Evolutionary conservation across 177 flowering plant genomes (phyloP).

Genomic region (Telopea speciosissima): DNA sequence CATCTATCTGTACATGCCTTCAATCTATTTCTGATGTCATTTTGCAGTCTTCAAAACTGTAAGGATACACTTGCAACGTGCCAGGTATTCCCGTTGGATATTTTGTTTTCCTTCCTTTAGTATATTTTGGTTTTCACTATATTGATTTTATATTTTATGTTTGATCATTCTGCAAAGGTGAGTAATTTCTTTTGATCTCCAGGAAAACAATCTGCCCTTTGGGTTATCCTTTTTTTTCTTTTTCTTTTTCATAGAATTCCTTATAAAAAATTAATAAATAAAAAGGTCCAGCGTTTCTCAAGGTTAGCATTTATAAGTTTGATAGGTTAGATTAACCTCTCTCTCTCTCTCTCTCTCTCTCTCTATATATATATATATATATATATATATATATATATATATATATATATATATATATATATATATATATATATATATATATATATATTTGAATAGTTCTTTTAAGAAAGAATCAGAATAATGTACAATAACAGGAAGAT

Average conservation of each 20-base stretch:
- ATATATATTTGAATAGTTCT: no score
- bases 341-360: no score
- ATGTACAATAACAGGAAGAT: no score
- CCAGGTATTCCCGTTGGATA: constrained; percentile 38
- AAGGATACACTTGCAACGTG: constrained; percentile 68
- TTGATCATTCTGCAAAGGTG: background rate
- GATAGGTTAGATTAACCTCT: no score
- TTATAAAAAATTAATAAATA: no score
- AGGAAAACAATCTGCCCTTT: background rate
- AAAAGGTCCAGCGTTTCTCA: background rate
- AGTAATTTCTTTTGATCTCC: background rate
- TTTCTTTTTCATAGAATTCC: background rate
- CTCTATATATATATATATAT: no score
- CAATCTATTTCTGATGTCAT: background rate
- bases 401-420: no score
- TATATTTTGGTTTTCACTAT: background rate
- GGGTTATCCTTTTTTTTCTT: background rate
- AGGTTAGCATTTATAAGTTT: background rate
- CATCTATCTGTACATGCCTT: background rate
- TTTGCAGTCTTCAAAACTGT: constrained; percentile 77
- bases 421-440: no score
- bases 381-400: no score
- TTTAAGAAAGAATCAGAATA: no score
- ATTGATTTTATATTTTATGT: background rate
- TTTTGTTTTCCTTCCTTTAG: background rate